Evolutionary conservation across 2,329 filamentous ascomycete genomes (phyloP).

Genomic region (Ceratocystis destructans): DNA sequence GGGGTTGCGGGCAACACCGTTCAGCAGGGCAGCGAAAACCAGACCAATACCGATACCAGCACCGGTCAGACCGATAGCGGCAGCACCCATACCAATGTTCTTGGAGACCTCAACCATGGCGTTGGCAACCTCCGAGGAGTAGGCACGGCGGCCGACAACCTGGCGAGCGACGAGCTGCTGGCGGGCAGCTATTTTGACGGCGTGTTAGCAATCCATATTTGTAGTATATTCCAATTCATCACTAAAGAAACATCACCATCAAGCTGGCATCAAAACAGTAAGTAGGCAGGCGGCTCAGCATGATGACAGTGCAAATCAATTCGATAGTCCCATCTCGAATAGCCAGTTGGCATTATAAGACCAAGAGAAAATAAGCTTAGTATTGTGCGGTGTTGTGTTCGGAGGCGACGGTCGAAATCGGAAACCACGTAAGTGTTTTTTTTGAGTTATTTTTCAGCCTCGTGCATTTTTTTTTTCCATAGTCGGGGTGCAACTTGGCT

Average conservation of each 20-base stretch:
- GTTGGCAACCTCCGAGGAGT: conserved; percentile 78
- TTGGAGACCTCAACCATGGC: conserved; percentile 83
- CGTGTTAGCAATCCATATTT: conserved; percentile 13
- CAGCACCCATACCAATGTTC: conserved; percentile 79
- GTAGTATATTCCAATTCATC: not conserved
- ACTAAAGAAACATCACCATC: not conserved
- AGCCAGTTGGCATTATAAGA: conserved; percentile 13
- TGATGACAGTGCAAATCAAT: not conserved
- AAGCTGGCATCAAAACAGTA: not conserved
- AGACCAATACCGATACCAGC: conserved; percentile 92
- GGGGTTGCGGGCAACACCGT: conserved; percentile 86
- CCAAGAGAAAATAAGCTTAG: not conserved
- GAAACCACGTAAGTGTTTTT: conserved; percentile 5
- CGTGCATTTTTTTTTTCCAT: not conserved
- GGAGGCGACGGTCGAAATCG: conserved; percentile 1
- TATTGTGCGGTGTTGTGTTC: not conserved
- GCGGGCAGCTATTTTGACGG: conserved; percentile 17
- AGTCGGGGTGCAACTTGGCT: not conserved
- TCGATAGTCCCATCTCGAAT: not conserved
- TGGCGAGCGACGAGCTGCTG: conserved; percentile 26
- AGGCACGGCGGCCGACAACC: conserved; percentile 52
- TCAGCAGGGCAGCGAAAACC: conserved; percentile 80
- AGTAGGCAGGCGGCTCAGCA: not conserved
- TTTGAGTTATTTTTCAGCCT: conserved; percentile 13
- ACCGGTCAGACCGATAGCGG: conserved; percentile 84